Percentiles rank a stretch among this genome's conserved stretches.
phyloP scores from a whole-genome alignment of 2,329 filamentous ascomycete species.

The Curvularia verruculosa region DNA sequence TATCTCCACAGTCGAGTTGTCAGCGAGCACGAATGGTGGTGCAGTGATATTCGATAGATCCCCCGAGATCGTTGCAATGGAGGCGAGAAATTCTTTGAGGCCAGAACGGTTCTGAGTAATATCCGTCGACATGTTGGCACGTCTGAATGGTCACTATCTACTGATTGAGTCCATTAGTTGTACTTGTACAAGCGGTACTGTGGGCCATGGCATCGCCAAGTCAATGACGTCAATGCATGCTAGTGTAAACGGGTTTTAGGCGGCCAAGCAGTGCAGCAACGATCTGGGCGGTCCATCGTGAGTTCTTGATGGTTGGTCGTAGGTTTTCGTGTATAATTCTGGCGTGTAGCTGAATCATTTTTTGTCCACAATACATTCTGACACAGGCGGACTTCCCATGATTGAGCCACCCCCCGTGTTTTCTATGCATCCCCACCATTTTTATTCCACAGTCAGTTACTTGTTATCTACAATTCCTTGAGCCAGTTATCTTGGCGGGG shows the following conservation, averaged over 20 bases:
- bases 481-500: not conserved
- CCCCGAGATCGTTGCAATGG: conserved; percentile 54
- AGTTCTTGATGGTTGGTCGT: conserved; percentile 3
- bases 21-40: conserved; percentile 54
- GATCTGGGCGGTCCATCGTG: conserved; percentile 7
- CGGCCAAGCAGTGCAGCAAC: conserved; percentile 7
- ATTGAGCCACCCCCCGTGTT: not conserved
- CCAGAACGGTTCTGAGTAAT: conserved; percentile 39
- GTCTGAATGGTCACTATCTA: not conserved
- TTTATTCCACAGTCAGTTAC: not conserved
- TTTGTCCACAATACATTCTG: not conserved
- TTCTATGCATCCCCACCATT: not conserved
- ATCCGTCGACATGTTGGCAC: conserved; percentile 24
- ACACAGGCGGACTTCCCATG: not conserved
- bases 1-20: conserved; percentile 55
- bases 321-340: not conserved
- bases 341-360: not conserved
- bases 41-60: conserved; percentile 56
- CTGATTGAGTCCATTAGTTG: not conserved
- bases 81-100: conserved; percentile 44
- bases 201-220: conserved; percentile 8
- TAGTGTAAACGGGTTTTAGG: conserved; percentile 2
- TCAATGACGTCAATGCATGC: conserved; percentile 16
- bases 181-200: conserved; percentile 6
- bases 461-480: not conserved